Evolutionary conservation across 139 green algal genomes (phyloP).

Genomic region (Chlamydomonas incerta): DNA sequence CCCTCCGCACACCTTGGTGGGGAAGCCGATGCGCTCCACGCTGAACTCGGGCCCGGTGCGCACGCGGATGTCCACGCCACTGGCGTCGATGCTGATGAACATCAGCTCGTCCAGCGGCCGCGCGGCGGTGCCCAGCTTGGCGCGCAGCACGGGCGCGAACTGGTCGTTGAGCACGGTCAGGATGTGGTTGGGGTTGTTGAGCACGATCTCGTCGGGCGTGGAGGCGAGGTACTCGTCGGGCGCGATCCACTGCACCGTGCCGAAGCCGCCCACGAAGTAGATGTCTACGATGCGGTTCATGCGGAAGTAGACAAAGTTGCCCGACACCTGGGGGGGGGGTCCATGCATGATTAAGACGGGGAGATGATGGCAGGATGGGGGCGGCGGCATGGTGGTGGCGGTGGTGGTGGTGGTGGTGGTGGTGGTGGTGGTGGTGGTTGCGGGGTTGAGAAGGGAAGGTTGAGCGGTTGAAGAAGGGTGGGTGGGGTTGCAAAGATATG

Average conservation of each 20-base stretch:
- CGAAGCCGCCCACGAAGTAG: constrained; percentile 93
- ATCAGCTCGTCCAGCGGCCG: constrained; percentile 69
- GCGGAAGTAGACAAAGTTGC: constrained; percentile 89
- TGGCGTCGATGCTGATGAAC: constrained; percentile 94
- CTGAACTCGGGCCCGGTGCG: constrained; percentile 79
- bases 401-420: too few species aligned
- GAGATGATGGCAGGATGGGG: too few species aligned
- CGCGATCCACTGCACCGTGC: constrained; percentile 91
- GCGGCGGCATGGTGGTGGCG: too few species aligned
- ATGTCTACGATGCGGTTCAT: constrained; percentile 98
- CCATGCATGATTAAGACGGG: too few species aligned
- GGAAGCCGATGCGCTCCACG: constrained; percentile 87
- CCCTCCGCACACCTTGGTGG: constrained; percentile 16
- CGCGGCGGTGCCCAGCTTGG: constrained; percentile 55
- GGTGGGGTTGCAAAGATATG: too few species aligned
- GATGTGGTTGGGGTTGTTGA: constrained; percentile 64
- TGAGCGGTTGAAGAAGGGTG: too few species aligned
- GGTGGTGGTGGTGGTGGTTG: too few species aligned
- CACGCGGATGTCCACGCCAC: constrained; percentile 90
- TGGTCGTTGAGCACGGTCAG: constrained; percentile 81
- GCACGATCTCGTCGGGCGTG: constrained; percentile 83
- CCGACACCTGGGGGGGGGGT: constrained; percentile 4
- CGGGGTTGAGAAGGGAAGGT: too few species aligned
- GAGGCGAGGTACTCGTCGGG: constrained; percentile 84
- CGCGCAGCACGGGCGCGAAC: constrained; percentile 67